Base-by-base conservation (phyloP, 2,329 filamentous ascomycete genomes). In the Stagonosporopsis chrysanthemi region DNA sequence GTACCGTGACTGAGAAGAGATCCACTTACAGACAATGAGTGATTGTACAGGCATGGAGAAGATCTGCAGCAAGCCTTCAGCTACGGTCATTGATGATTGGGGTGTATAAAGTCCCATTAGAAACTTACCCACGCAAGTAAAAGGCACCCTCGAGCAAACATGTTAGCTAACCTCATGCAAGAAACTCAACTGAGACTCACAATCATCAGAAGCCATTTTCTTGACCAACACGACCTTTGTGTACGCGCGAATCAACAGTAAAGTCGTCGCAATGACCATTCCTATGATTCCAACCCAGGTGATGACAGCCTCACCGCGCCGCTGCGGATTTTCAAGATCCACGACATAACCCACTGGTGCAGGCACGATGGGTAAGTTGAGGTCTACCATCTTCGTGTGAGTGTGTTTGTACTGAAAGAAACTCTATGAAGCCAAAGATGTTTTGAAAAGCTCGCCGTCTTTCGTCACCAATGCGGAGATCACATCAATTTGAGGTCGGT, bases 251-350 rank as follows among this genome's bases (percentile, higher is more conserved):
- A 71, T 63, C 3, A 57, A 29, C 6, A 70, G 36, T 17, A 71
- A 61, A 0, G 63, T 14, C 2, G 64, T 47, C 0, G 58, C 52
- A 15, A 69, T 31, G 22, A 62, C 33, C 15, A 63, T 60, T 2
- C 67, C 65, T 12, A 69, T 49, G 3, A 57, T 59, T 7, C 61
- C 60, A 1, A 71, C 47, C 29, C 52, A 56, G 22, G 63, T 67
- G 1, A 66, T 56, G 5, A 60, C 33, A 2, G 38, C 45, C 17
- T 69, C 62, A 11, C 58, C 63, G 23, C 56, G 54, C 12, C 67
- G 53, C 24, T 60, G 54, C 6, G 69, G 69, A 12, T 72, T 59
- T 15, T 63, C 65, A 41, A 71, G 68, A 48, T 72, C 53, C 14
- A 70, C 64, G 11, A 61, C 19, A 46, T 69, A 72, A 9, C 62